Evolutionary conservation across 768 basidiomycete genomes (phyloP), one percentile per base, ranked within the genome.

Genomic region (Tylopilus plumbeoviolaceoides): DNA sequence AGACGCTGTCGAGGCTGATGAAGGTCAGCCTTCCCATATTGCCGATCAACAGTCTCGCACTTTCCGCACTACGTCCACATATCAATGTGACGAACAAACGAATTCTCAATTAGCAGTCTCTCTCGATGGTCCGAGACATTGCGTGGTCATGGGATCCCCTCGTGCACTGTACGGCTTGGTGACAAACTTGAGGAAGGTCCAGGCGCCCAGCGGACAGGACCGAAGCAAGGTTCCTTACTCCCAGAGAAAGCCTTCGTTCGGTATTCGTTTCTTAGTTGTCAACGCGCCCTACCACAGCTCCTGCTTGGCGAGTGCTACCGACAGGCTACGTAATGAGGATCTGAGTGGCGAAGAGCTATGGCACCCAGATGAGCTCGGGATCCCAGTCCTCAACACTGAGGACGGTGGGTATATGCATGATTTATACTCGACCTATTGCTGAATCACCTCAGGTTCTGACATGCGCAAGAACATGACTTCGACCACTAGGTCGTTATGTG

Each of bases 1-100:
- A 62, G 92, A 97, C 59, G 79, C 91, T 27, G 73, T 95, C 48
- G 90, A 94, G 50, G 91, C 92, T 48, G 95, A 94, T 43, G 97
- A 98, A 71, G 97, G 97, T 28, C 78, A 78, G 4, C 97, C 97
- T 7, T 86, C 83, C 97, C 53, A 99, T 99, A 97, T 70, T 98
- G 48, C 85, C 89, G 15, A 81, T 99, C 62, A 86, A 85, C 2
- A 95, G 95, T 17, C 82, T 98, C 21, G 70, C 76, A 38, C 70
- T 90, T 48, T 81, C 83, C 62, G 84, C 87, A 39, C 79, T 99
- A 51, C 80, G 94, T 70, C 78, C 77, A 25, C 90, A 97, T 63
- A 82, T 98, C 59, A 74, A 77, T 56, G 85, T 87, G 72, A 95
- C 95, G 54, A 98, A 99, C 75, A 78, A 81, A 39, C 70, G 30